Conservation (phyloP, 2,329 filamentous ascomycete species). For the Exophiala sp. region DNA sequence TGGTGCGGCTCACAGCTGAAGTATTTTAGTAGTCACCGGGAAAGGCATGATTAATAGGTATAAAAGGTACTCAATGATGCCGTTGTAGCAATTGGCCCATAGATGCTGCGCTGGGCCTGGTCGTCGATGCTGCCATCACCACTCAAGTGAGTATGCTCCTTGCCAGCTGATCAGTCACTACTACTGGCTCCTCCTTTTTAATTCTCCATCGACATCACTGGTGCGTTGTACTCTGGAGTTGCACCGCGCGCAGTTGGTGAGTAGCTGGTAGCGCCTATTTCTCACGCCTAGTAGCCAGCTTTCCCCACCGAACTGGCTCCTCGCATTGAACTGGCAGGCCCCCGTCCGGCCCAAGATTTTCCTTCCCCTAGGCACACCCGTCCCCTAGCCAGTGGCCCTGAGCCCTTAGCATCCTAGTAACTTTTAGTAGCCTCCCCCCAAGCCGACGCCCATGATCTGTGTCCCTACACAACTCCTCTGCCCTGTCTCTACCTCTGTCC, state of each 20-base stretch:
- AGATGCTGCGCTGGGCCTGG: background rate
- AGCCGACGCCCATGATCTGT: constrained; percentile 1
- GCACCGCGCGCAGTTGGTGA: background rate
- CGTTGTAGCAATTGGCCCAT: background rate
- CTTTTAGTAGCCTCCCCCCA: background rate
- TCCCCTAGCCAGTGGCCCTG: background rate
- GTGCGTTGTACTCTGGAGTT: background rate
- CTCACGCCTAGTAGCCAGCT: background rate
- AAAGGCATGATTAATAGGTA: too few species aligned
- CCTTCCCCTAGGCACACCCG: constrained; percentile 1
- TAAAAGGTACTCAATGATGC: too few species aligned
- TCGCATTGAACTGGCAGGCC: background rate
- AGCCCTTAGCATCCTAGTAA: background rate
- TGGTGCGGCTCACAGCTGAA: too few species aligned
- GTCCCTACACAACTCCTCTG: background rate
- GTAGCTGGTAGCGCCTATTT: background rate
- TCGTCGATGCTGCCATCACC: background rate
- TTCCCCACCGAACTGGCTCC: background rate
- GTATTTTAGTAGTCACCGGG: too few species aligned
- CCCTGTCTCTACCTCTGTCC: constrained; percentile 1
- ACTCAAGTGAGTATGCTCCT: background rate
- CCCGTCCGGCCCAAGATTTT: constrained; percentile 4
- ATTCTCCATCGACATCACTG: background rate
- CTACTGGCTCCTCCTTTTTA: constrained; percentile 1
- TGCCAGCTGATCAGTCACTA: background rate